Percentiles rank a stretch among this genome's conserved stretches.
Conservation (phyloP, 2,329 filamentous ascomycete genomes). For the Neodidymelliopsis sp. region DNA sequence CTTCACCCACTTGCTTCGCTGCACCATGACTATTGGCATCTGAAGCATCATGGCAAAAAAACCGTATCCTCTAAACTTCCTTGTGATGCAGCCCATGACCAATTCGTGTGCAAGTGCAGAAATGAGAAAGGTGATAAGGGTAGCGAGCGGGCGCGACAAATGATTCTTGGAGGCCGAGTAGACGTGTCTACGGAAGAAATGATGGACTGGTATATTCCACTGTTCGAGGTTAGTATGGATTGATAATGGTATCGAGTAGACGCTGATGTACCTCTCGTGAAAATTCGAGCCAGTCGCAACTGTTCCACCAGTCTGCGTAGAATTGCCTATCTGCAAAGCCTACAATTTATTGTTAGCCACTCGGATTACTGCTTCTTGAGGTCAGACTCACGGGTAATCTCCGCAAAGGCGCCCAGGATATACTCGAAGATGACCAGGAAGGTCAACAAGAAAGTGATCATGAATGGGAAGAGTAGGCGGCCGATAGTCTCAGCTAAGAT, state of each 20-base stretch:
- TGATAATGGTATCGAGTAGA: no score
- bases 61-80: slow-evolving; percentile 94
- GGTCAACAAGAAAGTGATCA: slow-evolving; percentile 92
- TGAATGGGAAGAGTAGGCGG: slow-evolving; percentile 93
- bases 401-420: slow-evolving; percentile 89
- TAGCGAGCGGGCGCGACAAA: slow-evolving; percentile 79
- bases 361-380: not conserved
- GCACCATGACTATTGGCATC: slow-evolving; percentile 91
- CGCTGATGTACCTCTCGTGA: no score
- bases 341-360: slow-evolving; percentile 21
- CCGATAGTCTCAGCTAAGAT: slow-evolving; percentile 90
- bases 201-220: slow-evolving; percentile 98
- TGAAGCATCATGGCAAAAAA: slow-evolving; percentile 97
- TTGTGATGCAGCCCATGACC: slow-evolving; percentile 97
- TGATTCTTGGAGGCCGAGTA: slow-evolving; percentile 82
- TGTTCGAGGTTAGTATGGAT: no score
- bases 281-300: slow-evolving; percentile 92
- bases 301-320: slow-evolving; percentile 79
- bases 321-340: slow-evolving; percentile 92
- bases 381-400: slow-evolving; percentile 72
- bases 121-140: slow-evolving; percentile 89
- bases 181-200: slow-evolving; percentile 93
- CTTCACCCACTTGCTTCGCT: slow-evolving; percentile 79
- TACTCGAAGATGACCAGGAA: slow-evolving; percentile 99
- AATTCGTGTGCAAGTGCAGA: slow-evolving; percentile 91